A percentile compares a stretch with the other conserved stretches of the same genome.
Conservation (phyloP, 1,139 yeast genomes). For the Pichia sp. region DNA sequence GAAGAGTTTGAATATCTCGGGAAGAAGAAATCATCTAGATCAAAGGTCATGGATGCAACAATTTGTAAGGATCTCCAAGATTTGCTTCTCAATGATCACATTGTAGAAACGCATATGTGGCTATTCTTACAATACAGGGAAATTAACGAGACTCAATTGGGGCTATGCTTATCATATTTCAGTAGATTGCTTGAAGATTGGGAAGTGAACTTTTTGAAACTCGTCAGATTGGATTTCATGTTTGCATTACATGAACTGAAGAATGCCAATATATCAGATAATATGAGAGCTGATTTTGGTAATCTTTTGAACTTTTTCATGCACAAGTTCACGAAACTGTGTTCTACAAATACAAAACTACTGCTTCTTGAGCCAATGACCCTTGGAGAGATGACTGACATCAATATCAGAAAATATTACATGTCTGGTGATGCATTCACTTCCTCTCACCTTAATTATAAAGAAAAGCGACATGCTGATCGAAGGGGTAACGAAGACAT, state of each 20-base stretch:
- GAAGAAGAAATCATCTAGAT: slow-evolving; percentile 12
- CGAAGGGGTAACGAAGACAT: slow-evolving; percentile 11
- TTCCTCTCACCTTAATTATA: slow-evolving; percentile 2
- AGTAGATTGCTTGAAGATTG: slow-evolving; percentile 64
- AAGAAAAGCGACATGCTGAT: slow-evolving; percentile 8
- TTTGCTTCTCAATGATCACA: slow-evolving; percentile 20
- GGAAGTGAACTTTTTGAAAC: slow-evolving; percentile 50
- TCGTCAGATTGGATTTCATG: slow-evolving; percentile 74
- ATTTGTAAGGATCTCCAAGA: slow-evolving; percentile 17
- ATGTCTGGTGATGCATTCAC: slow-evolving; percentile 41
- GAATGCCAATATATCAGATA: slow-evolving; percentile 18
- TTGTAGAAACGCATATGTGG: slow-evolving; percentile 26
- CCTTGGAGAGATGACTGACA: slow-evolving; percentile 40
- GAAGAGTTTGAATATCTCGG: slow-evolving; percentile 11
- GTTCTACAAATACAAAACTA: slow-evolving; percentile 40
- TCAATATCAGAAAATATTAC: slow-evolving; percentile 29
- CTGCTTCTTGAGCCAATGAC: slow-evolving; percentile 56
- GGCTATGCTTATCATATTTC: slow-evolving; percentile 60
- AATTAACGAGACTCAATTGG: slow-evolving; percentile 52
- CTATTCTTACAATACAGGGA: slow-evolving; percentile 50
- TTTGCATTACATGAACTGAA: slow-evolving; percentile 39
- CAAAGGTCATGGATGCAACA: slow-evolving; percentile 28
- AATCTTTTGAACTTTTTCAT: slow-evolving; percentile 63
- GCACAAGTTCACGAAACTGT: slow-evolving; percentile 49
- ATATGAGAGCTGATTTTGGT: slow-evolving; percentile 47